Conservation (phyloP, 73 alveolate species). For the Paramecium caudatum region DNA sequence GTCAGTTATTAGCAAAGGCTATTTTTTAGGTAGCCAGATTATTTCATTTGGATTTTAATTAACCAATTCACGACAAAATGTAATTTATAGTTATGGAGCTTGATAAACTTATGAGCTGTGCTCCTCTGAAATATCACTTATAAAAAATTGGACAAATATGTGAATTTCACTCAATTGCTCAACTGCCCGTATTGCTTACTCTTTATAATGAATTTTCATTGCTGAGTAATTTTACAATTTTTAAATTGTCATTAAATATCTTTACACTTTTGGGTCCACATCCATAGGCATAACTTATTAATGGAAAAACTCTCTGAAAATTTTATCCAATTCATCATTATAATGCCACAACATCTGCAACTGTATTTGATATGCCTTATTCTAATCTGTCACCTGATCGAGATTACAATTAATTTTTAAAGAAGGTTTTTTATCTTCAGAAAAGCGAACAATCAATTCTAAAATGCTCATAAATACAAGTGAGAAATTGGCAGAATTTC, state of each 20-base stretch:
- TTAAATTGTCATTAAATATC: not conserved
- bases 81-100: slow-evolving; percentile 16
- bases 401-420: slow-evolving; percentile 54
- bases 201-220: slow-evolving; percentile 32
- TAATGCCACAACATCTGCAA: slow-evolving; percentile 10
- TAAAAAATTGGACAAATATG: slow-evolving; percentile 7
- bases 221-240: not conserved
- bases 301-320: slow-evolving; percentile 27
- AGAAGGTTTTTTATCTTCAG: not conserved
- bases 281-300: not conserved
- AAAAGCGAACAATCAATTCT: slow-evolving; percentile 35
- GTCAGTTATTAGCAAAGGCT: slow-evolving; percentile 18
- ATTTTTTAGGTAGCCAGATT: slow-evolving; percentile 26
- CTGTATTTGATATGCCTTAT: slow-evolving; percentile 45
- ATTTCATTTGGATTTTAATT: slow-evolving; percentile 30
- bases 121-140: not conserved
- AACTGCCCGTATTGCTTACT: not conserved
- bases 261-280: not conserved
- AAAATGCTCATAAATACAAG: slow-evolving; percentile 1
- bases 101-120: not conserved
- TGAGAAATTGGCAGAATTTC: slow-evolving; percentile 34
- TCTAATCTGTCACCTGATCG: slow-evolving; percentile 42
- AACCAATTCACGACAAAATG: slow-evolving; percentile 16
- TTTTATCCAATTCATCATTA: slow-evolving; percentile 24
- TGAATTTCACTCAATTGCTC: slow-evolving; percentile 47